A percentile compares a stretch with the other conserved stretches of the same genome.
Evolutionary conservation across 2,329 filamentous ascomycete species (phyloP).

Genomic region (Monilinia fructicola): DNA sequence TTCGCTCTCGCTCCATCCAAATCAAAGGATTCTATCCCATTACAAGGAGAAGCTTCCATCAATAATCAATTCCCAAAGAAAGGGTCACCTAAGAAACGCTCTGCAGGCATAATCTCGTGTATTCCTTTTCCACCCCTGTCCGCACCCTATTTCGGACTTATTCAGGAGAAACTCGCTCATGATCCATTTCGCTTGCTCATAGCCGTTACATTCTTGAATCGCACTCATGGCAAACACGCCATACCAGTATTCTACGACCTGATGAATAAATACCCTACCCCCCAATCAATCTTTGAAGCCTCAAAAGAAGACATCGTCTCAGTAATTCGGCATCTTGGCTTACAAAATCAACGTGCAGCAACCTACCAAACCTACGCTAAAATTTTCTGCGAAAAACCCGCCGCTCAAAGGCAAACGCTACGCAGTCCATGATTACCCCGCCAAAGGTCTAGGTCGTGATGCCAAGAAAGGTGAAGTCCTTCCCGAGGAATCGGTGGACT

Average conservation of each 20-base stretch:
- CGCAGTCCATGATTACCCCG: constrained; percentile 56
- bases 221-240: constrained; percentile 70
- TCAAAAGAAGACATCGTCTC: constrained; percentile 55
- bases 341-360: constrained; percentile 65
- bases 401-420: constrained; percentile 60
- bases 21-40: constrained; percentile 2
- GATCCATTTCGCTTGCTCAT: constrained; percentile 80
- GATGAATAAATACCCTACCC: constrained; percentile 66
- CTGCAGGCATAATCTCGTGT: constrained; percentile 46
- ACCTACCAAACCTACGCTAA: constrained; percentile 70
- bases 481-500: constrained; percentile 43
- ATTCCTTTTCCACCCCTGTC: constrained; percentile 68
- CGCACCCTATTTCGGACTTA: constrained; percentile 67
- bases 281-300: constrained; percentile 60
- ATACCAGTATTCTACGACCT: constrained; percentile 73
- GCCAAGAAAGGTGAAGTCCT: constrained; percentile 49
- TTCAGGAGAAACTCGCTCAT: constrained; percentile 75
- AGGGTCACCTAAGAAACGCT: constrained; percentile 28
- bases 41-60: not conserved
- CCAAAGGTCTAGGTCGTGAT: constrained; percentile 49
- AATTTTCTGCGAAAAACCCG: constrained; percentile 59
- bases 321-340: constrained; percentile 69
- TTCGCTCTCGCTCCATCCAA: constrained; percentile 23
- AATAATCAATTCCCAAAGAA: not conserved
- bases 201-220: constrained; percentile 81